These are phyloP conservation scores for Clohesyomyces aquaticus DNA, from an alignment of 495 filamentous ascomycete species.

Conservation along the genomic window DNA sequence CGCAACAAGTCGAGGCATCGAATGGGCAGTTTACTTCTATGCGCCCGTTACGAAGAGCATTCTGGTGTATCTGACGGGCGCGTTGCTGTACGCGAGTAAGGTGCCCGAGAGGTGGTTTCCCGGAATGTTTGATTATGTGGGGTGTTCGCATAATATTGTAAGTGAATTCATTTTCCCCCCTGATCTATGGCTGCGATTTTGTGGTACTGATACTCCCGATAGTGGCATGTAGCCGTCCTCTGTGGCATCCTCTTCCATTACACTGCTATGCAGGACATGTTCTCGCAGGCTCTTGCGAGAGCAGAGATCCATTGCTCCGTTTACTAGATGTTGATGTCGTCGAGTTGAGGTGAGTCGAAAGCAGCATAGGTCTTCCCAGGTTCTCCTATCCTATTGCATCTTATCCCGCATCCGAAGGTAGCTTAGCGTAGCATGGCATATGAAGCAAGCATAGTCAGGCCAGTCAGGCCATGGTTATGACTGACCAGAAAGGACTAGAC, in stretches of 20 bases:
- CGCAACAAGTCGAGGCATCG: conserved; percentile 70
- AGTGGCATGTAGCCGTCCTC: conserved; percentile 92
- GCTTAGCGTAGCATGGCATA: no score
- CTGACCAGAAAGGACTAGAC: no score
- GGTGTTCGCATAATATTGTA: conserved; percentile 85
- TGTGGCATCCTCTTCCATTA: conserved; percentile 98
- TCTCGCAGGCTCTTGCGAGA: conserved; percentile 77
- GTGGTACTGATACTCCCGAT: no score
- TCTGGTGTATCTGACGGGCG: conserved; percentile 81
- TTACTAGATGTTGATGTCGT: neutral
- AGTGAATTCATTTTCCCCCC: conserved; percentile 2
- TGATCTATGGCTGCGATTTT: no score
- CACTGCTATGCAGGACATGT: conserved; percentile 92
- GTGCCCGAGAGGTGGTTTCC: conserved; percentile 92
- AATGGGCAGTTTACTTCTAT: conserved; percentile 83
- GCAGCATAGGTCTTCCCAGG: no score
- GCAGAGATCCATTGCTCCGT: conserved; percentile 61
- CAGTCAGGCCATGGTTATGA: no score
- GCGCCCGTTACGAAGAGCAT: conserved; percentile 84
- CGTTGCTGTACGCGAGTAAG: conserved; percentile 88
- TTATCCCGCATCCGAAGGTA: no score
- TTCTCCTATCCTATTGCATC: no score
- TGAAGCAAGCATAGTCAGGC: no score
- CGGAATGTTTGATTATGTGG: conserved; percentile 90
- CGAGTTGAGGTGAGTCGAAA: no score